A percentile compares a stretch with the other conserved stretches of the same genome.
phyloP scores from a whole-genome alignment of 2,329 filamentous ascomycete species.

The Gremmenia infestans region DNA sequence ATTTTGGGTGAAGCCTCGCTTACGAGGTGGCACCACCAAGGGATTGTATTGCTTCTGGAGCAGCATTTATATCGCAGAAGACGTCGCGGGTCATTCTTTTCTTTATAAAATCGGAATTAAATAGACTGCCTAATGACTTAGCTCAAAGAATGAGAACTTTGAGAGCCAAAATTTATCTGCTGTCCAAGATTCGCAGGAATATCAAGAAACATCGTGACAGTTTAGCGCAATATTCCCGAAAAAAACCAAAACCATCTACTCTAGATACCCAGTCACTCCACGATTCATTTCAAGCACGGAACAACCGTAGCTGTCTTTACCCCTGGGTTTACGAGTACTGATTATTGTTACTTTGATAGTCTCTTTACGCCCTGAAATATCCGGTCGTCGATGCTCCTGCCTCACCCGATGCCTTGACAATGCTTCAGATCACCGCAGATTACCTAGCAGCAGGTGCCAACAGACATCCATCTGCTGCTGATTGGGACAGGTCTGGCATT shows the following conservation, averaged over 20 bases:
- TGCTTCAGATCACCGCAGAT: slow-evolving; percentile 22
- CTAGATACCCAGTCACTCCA: too few relatives aligned
- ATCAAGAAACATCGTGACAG: background rate
- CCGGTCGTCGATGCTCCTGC: background rate
- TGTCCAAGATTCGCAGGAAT: background rate
- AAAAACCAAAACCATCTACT: background rate
- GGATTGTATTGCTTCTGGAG: background rate
- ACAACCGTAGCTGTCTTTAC: too few relatives aligned
- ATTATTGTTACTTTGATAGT: too few relatives aligned
- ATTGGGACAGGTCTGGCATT: slow-evolving; percentile 73
- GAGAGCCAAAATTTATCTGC: background rate
- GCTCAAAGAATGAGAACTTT: background rate
- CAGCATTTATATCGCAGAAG: too few relatives aligned
- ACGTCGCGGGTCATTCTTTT: too few relatives aligned
- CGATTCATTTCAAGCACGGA: too few relatives aligned
- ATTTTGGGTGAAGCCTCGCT: background rate
- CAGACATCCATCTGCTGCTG: slow-evolving; percentile 80
- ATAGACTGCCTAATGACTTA: too few relatives aligned
- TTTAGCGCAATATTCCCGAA: slow-evolving; percentile 4
- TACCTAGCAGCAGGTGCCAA: slow-evolving; percentile 70
- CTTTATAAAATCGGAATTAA: too few relatives aligned
- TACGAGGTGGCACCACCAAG: background rate
- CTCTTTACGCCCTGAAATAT: too few relatives aligned
- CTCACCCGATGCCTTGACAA: slow-evolving; percentile 14
- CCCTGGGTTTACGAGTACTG: too few relatives aligned